Percentiles rank a stretch among this genome's conserved stretches.
These are phyloP conservation scores for Acacia crassicarpa DNA, from an alignment of 306 rosid species.

Conservation along the genomic window DNA sequence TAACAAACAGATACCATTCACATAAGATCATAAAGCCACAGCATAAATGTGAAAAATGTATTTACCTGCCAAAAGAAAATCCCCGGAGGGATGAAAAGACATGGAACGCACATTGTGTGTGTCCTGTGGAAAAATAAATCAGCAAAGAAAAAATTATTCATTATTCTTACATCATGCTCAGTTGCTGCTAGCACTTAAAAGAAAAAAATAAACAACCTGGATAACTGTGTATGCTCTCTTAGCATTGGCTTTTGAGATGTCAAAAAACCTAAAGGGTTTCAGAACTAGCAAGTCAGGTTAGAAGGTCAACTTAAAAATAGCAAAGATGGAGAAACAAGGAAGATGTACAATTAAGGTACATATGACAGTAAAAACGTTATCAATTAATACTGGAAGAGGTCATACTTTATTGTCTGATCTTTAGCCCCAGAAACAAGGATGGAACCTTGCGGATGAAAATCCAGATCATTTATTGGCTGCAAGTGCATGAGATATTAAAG, in stretches of 20 bases:
- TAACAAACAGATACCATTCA: neutral
- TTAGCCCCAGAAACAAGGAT: conserved; percentile 86
- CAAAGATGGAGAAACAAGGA: conserved; percentile 20
- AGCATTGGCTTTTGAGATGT: conserved; percentile 76
- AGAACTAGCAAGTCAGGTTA: conserved; percentile 23
- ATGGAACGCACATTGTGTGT: conserved; percentile 92
- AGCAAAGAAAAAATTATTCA: neutral
- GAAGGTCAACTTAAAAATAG: conserved; percentile 28
- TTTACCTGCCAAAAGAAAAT: conserved; percentile 84
- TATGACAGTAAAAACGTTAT: conserved; percentile 5
- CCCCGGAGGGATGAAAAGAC: conserved; percentile 92
- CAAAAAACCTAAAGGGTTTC: conserved; percentile 71
- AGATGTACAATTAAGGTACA: conserved; percentile 15
- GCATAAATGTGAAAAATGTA: conserved; percentile 17
- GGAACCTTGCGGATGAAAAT: conserved; percentile 89
- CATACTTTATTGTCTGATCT: conserved; percentile 88
- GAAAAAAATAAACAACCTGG: conserved; percentile 56
- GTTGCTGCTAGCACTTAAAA: conserved; percentile 33
- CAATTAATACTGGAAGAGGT: conserved; percentile 21
- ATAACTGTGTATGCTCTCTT: conserved; percentile 92
- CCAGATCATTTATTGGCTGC: conserved; percentile 96
- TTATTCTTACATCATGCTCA: conserved; percentile 13
- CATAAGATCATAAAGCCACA: conserved; percentile 3
- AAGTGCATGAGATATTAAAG: conserved; percentile 30
- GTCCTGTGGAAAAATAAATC: conserved; percentile 56